These are phyloP conservation scores for Carallia brachiata DNA, from an alignment of 345 rosid species.

Conservation along the genomic window DNA sequence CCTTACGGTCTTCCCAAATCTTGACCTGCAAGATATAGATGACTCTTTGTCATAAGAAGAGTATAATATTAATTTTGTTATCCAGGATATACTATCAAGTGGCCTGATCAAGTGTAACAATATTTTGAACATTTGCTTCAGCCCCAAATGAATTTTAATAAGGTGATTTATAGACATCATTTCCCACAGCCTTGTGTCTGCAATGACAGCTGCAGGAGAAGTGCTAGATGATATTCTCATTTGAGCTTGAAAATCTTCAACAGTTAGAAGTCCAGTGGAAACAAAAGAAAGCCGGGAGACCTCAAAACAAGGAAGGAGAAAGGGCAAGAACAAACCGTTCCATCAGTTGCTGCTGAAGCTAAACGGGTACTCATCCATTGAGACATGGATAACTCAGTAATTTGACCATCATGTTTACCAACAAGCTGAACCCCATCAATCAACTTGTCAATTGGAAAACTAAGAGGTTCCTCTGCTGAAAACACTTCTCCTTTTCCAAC, in stretches of 20 bases:
- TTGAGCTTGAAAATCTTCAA: not conserved
- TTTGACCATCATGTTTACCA: constrained; percentile 88
- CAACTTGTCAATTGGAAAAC: constrained; percentile 59
- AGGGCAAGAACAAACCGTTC: constrained; percentile 59
- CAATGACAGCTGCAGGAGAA: not conserved
- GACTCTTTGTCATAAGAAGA: not conserved
- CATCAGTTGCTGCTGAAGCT: constrained; percentile 87
- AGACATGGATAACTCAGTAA: constrained; percentile 95
- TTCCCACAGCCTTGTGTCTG: not conserved
- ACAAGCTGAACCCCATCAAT: constrained; percentile 76
- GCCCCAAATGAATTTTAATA: not conserved
- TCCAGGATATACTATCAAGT: not conserved
- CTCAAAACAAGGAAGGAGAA: not conserved
- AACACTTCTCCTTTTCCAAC: constrained; percentile 56
- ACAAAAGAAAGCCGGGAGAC: constrained; percentile 7
- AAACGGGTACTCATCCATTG: constrained; percentile 82
- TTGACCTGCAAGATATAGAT: constrained; percentile 54
- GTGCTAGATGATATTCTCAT: not conserved
- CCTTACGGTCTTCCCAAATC: constrained; percentile 87
- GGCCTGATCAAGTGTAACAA: not conserved
- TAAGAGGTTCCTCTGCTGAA: constrained; percentile 73
- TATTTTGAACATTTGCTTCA: not conserved
- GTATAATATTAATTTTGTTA: not conserved
- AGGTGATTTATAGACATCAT: not conserved
- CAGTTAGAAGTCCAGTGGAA: not conserved